These are phyloP conservation scores for Sporothrix humicola DNA, from an alignment of 2,329 filamentous ascomycete genomes.

Conservation along the genomic window DNA sequence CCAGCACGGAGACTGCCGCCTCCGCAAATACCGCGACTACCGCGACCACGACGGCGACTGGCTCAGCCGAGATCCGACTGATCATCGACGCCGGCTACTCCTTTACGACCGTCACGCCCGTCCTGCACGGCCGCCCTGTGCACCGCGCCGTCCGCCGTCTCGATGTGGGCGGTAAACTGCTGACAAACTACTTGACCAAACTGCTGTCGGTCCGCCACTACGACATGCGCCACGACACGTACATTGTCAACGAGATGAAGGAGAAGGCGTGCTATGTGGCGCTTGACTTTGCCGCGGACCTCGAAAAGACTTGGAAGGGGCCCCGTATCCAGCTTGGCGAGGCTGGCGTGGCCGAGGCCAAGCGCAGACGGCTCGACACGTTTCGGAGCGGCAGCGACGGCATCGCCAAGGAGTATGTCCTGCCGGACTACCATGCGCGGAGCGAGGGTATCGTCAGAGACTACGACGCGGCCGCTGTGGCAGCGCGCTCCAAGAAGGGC, in stretches of 20 bases:
- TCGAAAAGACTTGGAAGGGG: constrained; percentile 85
- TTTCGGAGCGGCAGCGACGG: constrained; percentile 57
- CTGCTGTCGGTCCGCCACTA: constrained; percentile 89
- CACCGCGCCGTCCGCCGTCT: constrained; percentile 83
- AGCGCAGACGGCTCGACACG: constrained; percentile 57
- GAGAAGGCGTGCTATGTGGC: constrained; percentile 86
- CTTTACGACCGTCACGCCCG: constrained; percentile 85
- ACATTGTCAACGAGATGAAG: constrained; percentile 96
- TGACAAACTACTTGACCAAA: constrained; percentile 92
- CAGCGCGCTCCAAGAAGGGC: constrained; percentile 39
- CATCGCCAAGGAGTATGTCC: constrained; percentile 86
- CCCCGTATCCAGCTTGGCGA: constrained; percentile 50
- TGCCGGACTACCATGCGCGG: constrained; percentile 75
- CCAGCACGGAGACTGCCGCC: background rate
- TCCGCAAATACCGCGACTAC: background rate
- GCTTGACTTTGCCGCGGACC: constrained; percentile 73
- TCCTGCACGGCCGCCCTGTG: constrained; percentile 79
- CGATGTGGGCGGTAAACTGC: constrained; percentile 87
- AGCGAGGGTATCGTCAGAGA: constrained; percentile 73
- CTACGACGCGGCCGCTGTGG: constrained; percentile 71
- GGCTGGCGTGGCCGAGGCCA: constrained; percentile 47
- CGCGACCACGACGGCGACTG: background rate
- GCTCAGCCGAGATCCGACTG: constrained; percentile 79
- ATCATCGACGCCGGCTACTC: constrained; percentile 93
- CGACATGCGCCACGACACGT: constrained; percentile 91